phyloP scores from a whole-genome alignment of 805 yeast species.

The Cyberlindnera meyerae region DNA sequence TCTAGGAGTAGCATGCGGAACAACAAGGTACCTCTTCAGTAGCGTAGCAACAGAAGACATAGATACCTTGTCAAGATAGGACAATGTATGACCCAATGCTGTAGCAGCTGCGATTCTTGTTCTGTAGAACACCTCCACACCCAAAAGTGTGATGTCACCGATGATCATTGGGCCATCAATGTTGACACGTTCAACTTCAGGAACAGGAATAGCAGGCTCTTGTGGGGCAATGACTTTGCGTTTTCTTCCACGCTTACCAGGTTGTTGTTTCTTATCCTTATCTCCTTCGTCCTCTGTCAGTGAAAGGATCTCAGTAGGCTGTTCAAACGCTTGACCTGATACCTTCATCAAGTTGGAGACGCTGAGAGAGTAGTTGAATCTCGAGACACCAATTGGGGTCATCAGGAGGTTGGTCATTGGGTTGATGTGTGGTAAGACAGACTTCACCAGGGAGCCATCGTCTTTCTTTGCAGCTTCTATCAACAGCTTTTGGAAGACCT shows the following conservation, averaged over 20 bases:
- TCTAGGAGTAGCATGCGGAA: slow-evolving; percentile 66
- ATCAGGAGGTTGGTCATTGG: slow-evolving; percentile 64
- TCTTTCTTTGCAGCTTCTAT: slow-evolving; percentile 34
- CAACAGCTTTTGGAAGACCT: slow-evolving; percentile 56
- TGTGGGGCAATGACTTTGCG: slow-evolving; percentile 34
- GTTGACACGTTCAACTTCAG: slow-evolving; percentile 63
- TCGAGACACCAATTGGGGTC: slow-evolving; percentile 94
- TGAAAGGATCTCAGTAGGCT: slow-evolving; percentile 1
- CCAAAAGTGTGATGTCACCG: slow-evolving; percentile 88
- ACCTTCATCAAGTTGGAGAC: slow-evolving; percentile 71
- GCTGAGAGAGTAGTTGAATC: slow-evolving; percentile 84
- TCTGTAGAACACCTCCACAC: slow-evolving; percentile 64
- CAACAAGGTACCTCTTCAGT: slow-evolving; percentile 22
- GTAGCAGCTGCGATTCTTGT: slow-evolving; percentile 72
- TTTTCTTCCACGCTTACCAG: slow-evolving; percentile 39
- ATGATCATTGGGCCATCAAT: slow-evolving; percentile 89
- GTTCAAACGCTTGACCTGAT: slow-evolving; percentile 43
- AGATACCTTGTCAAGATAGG: slow-evolving; percentile 40
- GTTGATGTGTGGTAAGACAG: slow-evolving; percentile 51
- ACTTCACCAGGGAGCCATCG: slow-evolving; percentile 42
- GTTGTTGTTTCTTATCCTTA: slow-evolving; percentile 20
- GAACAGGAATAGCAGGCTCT: slow-evolving; percentile 39
- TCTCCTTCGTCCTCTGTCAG: slow-evolving; percentile 14
- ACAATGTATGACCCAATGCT: slow-evolving; percentile 66
- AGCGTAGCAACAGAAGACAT: slow-evolving; percentile 35